These are phyloP conservation scores for Neobulgaria alba DNA, from an alignment of 2,329 filamentous ascomycete species.

Conservation along the genomic window DNA sequence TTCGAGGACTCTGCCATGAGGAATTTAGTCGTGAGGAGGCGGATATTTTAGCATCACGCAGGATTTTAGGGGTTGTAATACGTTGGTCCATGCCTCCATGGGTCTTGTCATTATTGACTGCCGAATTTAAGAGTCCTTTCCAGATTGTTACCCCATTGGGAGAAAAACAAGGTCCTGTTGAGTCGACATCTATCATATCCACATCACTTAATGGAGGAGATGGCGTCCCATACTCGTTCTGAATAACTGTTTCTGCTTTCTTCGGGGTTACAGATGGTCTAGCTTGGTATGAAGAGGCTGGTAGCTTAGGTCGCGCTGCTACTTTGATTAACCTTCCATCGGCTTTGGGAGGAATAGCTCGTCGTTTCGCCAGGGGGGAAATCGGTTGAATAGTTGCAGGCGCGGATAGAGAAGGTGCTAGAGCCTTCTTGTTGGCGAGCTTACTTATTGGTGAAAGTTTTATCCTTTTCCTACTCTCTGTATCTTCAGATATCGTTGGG, in stretches of 20 bases:
- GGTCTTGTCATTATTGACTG: slow-evolving; percentile 5
- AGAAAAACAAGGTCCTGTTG: slow-evolving; percentile 13
- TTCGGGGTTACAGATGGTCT: slow-evolving; percentile 4
- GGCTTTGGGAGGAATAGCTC: not conserved
- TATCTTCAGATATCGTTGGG: slow-evolving; percentile 1
- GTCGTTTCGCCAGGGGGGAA: not conserved
- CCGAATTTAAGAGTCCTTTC: slow-evolving; percentile 20
- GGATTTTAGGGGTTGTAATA: not conserved
- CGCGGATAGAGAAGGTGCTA: not conserved
- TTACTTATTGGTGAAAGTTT: slow-evolving; percentile 19
- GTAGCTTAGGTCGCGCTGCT: slow-evolving; percentile 15
- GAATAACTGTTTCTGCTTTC: slow-evolving; percentile 6
- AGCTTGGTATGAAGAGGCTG: slow-evolving; percentile 2
- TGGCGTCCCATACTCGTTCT: slow-evolving; percentile 5
- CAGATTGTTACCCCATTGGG: slow-evolving; percentile 23
- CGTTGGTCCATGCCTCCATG: not conserved
- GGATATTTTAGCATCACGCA: not conserved
- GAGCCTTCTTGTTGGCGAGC: not conserved
- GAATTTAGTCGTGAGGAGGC: slow-evolving; percentile 9
- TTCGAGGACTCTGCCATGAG: slow-evolving; percentile 13
- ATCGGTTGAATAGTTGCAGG: not conserved
- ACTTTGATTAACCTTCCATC: slow-evolving; percentile 5
- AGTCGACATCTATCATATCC: slow-evolving; percentile 19
- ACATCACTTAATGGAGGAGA: slow-evolving; percentile 14
- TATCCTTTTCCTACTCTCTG: slow-evolving; percentile 19